phyloP scores from a whole-genome alignment of 495 filamentous ascomycete species.

The Penicillium canescens region DNA sequence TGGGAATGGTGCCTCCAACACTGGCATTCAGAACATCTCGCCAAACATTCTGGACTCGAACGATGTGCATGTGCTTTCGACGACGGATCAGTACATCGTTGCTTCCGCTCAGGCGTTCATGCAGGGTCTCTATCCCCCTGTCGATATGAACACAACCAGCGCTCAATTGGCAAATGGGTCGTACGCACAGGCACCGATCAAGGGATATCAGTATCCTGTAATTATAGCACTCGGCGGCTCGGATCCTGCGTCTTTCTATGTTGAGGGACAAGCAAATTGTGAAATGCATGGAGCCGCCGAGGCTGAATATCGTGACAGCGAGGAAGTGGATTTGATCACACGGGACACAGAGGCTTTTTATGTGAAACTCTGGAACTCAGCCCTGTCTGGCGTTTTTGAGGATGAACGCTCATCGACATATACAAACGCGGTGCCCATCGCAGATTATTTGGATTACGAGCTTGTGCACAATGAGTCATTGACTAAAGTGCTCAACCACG shows the following conservation, averaged over 20 bases:
- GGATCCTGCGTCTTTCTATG: slow-evolving; percentile 56
- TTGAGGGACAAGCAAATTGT: slow-evolving; percentile 62
- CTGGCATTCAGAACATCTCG: slow-evolving; percentile 43
- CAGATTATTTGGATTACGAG: slow-evolving; percentile 74
- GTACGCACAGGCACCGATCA: slow-evolving; percentile 56
- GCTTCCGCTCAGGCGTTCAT: slow-evolving; percentile 74
- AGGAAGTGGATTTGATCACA: slow-evolving; percentile 36
- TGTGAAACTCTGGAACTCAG: slow-evolving; percentile 37
- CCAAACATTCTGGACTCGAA: slow-evolving; percentile 44
- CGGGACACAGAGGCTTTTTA: slow-evolving; percentile 52
- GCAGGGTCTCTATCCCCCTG: slow-evolving; percentile 79
- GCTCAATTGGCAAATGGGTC: slow-evolving; percentile 56
- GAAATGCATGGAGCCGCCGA: slow-evolving; percentile 37
- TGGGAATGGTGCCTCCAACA: slow-evolving; percentile 32
- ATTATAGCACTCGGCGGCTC: slow-evolving; percentile 51
- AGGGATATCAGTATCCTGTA: slow-evolving; percentile 73
- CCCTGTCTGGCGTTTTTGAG: slow-evolving; percentile 32
- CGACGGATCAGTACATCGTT: slow-evolving; percentile 49
- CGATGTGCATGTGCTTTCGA: slow-evolving; percentile 46
- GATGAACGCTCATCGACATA: slow-evolving; percentile 48
- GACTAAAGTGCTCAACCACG: slow-evolving; percentile 48
- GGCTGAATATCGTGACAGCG: slow-evolving; percentile 37
- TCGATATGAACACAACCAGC: slow-evolving; percentile 41
- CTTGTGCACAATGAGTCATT: slow-evolving; percentile 69
- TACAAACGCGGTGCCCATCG: slow-evolving; percentile 60